Percentiles rank a stretch among this genome's conserved stretches.
These are phyloP conservation scores for Ilyonectria sp. DNA, from an alignment of 2,329 filamentous ascomycete genomes.

Conservation along the genomic window DNA sequence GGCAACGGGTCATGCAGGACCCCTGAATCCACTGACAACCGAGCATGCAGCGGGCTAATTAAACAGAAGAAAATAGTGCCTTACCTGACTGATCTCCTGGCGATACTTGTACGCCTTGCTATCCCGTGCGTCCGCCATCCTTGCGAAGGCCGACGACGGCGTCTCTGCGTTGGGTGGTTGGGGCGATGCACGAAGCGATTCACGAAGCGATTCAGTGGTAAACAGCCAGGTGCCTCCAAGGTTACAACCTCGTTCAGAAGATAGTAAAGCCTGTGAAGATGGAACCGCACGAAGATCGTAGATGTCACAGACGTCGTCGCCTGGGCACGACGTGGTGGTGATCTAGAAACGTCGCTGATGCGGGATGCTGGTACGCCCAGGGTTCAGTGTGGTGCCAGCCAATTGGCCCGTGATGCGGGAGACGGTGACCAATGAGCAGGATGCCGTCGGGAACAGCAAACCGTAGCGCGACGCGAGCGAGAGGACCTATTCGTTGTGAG, in stretches of 20 bases:
- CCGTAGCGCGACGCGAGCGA: not conserved
- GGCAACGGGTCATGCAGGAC: not conserved
- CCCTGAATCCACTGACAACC: not conserved
- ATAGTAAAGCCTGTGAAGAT: not conserved
- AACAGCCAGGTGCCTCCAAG: not conserved
- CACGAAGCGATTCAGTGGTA: not conserved
- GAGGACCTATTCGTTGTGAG: not conserved
- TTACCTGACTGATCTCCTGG: constrained; percentile 97
- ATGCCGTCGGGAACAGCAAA: not conserved
- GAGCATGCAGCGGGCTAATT: not conserved
- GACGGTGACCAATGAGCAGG: not conserved
- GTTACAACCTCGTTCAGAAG: constrained; percentile 2
- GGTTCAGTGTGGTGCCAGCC: constrained; percentile 3
- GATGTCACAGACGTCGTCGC: constrained; percentile 10
- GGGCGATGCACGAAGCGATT: constrained; percentile 2
- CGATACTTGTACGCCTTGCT: constrained; percentile 85
- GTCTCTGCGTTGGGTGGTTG: not conserved
- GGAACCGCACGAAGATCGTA: constrained; percentile 8
- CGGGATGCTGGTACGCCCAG: not conserved
- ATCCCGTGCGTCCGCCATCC: constrained; percentile 62
- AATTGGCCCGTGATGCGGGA: constrained; percentile 10
- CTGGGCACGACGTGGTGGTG: not conserved
- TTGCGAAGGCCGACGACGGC: constrained; percentile 3
- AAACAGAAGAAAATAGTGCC: constrained; percentile 45
- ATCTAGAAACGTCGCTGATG: not conserved